Conservation (phyloP, 2,329 filamentous ascomycete species). For the Pleomassaria siparia region DNA sequence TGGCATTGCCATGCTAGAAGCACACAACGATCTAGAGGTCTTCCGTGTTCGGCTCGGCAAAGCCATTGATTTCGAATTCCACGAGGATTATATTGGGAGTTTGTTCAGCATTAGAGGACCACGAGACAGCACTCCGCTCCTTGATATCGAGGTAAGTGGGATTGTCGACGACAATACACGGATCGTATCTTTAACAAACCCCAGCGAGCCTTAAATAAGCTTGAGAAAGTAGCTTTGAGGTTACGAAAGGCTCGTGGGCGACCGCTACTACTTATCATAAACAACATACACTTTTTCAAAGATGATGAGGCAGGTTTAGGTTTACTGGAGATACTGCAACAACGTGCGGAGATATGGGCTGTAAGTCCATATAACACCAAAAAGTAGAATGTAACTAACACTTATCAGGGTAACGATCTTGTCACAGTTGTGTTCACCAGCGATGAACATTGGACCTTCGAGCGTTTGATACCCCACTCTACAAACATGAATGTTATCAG, state of each 20-base stretch:
- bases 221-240: conserved; percentile 88
- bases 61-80: conserved; percentile 91
- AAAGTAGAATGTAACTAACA: not conserved
- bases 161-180: not conserved
- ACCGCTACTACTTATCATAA: conserved; percentile 86
- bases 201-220: conserved; percentile 83
- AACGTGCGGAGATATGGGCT: conserved; percentile 94
- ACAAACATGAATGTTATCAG: conserved; percentile 91
- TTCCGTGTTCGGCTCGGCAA: conserved; percentile 91
- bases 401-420: not conserved
- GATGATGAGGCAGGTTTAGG: conserved; percentile 89
- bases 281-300: conserved; percentile 86
- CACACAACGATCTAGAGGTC: conserved; percentile 90
- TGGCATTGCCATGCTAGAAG: conserved; percentile 91
- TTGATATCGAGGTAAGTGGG: conserved; percentile 74
- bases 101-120: conserved; percentile 93
- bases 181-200: not conserved
- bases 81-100: conserved; percentile 95
- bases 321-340: conserved; percentile 88
- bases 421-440: conserved; percentile 72
- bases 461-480: conserved; percentile 85
- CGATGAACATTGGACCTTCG: conserved; percentile 98
- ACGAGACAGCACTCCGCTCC: conserved; percentile 82
- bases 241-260: conserved; percentile 62
- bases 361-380: conserved; percentile 65